Base-by-base conservation (phyloP, 331 rosid species). In the Cydonia oblonga region DNA sequence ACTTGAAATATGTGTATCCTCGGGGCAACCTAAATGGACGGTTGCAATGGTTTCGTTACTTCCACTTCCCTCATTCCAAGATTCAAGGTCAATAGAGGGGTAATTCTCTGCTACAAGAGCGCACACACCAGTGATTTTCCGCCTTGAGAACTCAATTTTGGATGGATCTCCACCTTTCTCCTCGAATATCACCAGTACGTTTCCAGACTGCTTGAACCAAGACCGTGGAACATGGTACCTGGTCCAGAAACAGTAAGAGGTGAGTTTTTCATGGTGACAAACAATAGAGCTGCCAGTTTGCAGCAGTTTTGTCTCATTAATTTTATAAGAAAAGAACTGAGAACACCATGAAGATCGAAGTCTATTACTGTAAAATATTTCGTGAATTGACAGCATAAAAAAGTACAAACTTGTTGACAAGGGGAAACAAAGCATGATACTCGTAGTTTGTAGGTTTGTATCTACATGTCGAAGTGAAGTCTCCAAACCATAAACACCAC, bases 141-240 rank as follows among this genome's bases (percentile, higher is more conserved):
- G 83, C 69, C 79, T 87, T 9, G 86, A 66, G 52, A 90, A 86
- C 5, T 42, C 79, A 38, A 93, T 87, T 66, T 78, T 75, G 58
- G 84, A 63, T 68, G 98, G 98, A 75, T 93, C 95, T 58, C 96
- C 97, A 23, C 98, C 98, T 73, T 79, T 87, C 87, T 93, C 98
- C 79, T 93, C 98, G 53, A 90, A 93, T 78, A 93, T 81, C 71
- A 89, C 95, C 76, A 93, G 84, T 75, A 84, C 40, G 38, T 93
- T 93, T 82, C 97, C 98, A 32, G 96, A 78, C 66, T 92, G 92
- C 81, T 87, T 93, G 90, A 93, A 90, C 97, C 98, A 93, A 63
- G 98, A 90, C 69, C 97, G 78, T 52, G 98, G 98, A 82, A 93
- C 90, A 70, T 93, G 98, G 77, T 93, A 93, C 98, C 98, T 93